Percentiles rank a stretch among this genome's conserved stretches.
These are phyloP conservation scores for Candida parachauliodes DNA, from an alignment of 805 yeast genomes.

Conservation along the genomic window DNA sequence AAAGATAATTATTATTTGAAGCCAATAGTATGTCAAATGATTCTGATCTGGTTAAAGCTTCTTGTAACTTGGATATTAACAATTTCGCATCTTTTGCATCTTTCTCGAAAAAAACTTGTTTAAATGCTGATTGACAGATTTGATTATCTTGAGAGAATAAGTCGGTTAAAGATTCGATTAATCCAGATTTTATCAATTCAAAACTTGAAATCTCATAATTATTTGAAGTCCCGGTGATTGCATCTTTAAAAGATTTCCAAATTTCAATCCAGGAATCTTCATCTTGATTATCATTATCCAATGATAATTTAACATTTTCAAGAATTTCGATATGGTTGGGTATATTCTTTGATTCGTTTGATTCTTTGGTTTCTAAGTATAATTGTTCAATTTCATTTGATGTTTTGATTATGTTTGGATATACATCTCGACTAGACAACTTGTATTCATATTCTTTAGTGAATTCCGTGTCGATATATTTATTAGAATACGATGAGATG, in stretches of 20 bases:
- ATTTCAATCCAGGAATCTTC: conserved; percentile 27
- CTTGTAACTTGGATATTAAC: conserved; percentile 62
- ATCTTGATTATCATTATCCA: conserved; percentile 10
- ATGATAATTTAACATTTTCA: conserved; percentile 11
- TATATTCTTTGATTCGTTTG: conserved; percentile 10
- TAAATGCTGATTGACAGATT: conserved; percentile 44
- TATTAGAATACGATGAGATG: conserved; percentile 16
- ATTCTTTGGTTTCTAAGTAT: conserved; percentile 20
- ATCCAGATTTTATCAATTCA: conserved; percentile 69
- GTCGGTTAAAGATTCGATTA: conserved; percentile 42
- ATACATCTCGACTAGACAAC: conserved; percentile 14
- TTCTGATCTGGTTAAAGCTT: conserved; percentile 70
- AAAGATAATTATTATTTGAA: conserved; percentile 24
- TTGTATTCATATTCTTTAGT: conserved; percentile 22
- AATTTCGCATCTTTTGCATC: conserved; percentile 22
- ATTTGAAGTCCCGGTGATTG: conserved; percentile 13
- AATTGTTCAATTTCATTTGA: conserved; percentile 24
- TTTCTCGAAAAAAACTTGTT: conserved; percentile 30
- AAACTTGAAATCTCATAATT: conserved; percentile 55
- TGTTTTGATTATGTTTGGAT: conserved; percentile 13
- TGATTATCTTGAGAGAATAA: conserved; percentile 31
- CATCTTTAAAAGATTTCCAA: conserved; percentile 21
- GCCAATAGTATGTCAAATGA: conserved; percentile 60
- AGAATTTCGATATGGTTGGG: conserved; percentile 18
- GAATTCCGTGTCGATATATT: conserved; percentile 29